phyloP scores from a whole-genome alignment of 1,284 basidiomycete genomes.

The Thelephora terrestris region DNA sequence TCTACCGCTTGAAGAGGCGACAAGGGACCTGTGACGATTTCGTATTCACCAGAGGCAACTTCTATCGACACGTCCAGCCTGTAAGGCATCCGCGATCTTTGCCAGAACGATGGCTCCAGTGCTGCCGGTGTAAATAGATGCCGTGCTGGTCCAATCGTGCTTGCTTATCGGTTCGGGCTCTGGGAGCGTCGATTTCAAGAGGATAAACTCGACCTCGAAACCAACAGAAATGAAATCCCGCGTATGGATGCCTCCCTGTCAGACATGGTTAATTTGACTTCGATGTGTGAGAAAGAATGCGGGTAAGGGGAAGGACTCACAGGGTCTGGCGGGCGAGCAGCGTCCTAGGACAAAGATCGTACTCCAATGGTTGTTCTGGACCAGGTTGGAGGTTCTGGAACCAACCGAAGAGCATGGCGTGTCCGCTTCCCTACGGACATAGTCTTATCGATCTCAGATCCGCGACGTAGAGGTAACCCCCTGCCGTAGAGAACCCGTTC shows the following conservation, averaged over 20 bases:
- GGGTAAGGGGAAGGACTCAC: no score
- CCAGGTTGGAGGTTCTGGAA: no score
- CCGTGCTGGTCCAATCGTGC: conserved; percentile 40
- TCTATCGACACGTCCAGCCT: conserved; percentile 35
- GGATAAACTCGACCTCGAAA: conserved; percentile 59
- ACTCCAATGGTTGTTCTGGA: no score
- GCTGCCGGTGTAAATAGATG: conserved; percentile 20
- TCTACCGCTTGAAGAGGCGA: conserved; percentile 57
- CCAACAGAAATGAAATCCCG: conserved; percentile 50
- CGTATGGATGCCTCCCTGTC: conserved; percentile 27
- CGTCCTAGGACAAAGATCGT: conserved; percentile 15
- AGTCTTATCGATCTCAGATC: conserved; percentile 41
- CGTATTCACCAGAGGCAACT: conserved; percentile 65
- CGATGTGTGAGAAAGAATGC: no score
- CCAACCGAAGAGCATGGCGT: conserved; percentile 25
- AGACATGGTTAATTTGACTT: background rate
- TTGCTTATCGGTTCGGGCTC: conserved; percentile 34
- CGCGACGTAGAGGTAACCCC: conserved; percentile 46
- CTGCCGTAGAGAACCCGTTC: conserved; percentile 30
- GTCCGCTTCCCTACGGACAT: conserved; percentile 44
- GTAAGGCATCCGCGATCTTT: conserved; percentile 26
- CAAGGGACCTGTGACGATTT: conserved; percentile 57
- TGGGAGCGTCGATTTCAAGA: conserved; percentile 43
- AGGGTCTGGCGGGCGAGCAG: no score
- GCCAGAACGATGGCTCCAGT: conserved; percentile 22